Evolutionary conservation across 805 yeast species (phyloP), one percentile per base, ranked within the genome.

Genomic region (Teunomyces pallodes): DNA sequence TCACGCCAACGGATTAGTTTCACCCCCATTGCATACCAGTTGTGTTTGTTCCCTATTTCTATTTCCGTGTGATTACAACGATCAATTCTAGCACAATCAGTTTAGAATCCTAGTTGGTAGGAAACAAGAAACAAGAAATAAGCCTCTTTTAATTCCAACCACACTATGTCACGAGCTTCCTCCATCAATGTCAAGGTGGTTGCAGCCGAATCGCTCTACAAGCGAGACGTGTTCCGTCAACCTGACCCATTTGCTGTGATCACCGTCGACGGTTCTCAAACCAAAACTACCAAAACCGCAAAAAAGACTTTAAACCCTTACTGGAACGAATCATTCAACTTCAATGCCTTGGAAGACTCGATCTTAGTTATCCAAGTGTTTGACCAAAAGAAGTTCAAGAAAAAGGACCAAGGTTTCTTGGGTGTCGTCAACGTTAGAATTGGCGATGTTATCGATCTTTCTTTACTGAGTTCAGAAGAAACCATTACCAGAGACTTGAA

Each of bases 221-320:
- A 94, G 70, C 80, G 99, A 54, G 99, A 94, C 67, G 91, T 94
- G 20, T 89, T 91, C 65, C 83, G 96, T 48, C 87, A 91, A 53
- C 99, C 99, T 2, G 99, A 94, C 67, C 99, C 99, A 9, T 94
- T 94, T 72, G 97, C 97, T 1, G 98, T 94, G 31, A 75, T 94
- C 53, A 92, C 98, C 9, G 91, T 94, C n/a, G 99, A 94, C 67
- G 98, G 98, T 3, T 84, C 88, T 16, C 99, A 94, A 65, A 94
- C 98, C 1, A 90, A 90, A 62, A 87, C 97, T 14, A 94, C 99
- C 1, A 83, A 90, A 44, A 94, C 96, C 31, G 94, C 95, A 28
- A 89, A 90, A 62, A 90, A 89, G 69, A 94, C 98, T 2, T 74
- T 92, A 57, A 90, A 94, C 61, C 99, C 99, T 9, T 94, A 91